Evolutionary conservation across 331 rosid species (phyloP).

Genomic region (Dryas integrifolia): DNA sequence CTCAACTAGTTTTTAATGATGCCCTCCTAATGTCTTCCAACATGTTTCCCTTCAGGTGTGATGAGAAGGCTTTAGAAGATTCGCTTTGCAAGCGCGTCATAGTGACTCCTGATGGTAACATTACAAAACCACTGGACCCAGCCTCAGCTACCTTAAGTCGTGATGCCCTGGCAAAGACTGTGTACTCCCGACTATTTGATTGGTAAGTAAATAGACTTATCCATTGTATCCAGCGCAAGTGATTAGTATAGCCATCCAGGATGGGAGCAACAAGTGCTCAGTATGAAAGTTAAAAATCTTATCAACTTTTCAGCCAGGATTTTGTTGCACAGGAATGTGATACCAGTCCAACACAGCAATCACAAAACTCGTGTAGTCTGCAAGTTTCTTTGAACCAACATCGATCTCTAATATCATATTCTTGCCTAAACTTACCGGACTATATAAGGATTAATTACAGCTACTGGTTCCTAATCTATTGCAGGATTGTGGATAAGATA

Average conservation of each 20-base stretch:
- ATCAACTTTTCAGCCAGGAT: too few relatives aligned
- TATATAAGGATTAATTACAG: slow-evolving; percentile 15
- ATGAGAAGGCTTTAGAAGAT: slow-evolving; percentile 60
- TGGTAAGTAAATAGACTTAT: slow-evolving; percentile 46
- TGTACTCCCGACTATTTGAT: slow-evolving; percentile 69
- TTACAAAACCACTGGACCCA: slow-evolving; percentile 70
- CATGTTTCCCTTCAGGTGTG: slow-evolving; percentile 53
- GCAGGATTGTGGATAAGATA: slow-evolving; percentile 82
- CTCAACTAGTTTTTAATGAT: background rate
- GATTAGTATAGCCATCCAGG: slow-evolving; percentile 9
- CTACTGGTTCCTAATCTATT: slow-evolving; percentile 30
- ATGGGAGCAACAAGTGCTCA: background rate
- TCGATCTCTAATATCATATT: slow-evolving; percentile 4
- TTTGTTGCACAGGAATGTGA: too few relatives aligned
- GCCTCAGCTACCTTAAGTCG: slow-evolving; percentile 69
- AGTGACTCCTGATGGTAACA: slow-evolving; percentile 86
- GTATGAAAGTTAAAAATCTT: background rate
- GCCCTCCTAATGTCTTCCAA: slow-evolving; percentile 18
- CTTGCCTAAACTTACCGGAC: background rate
- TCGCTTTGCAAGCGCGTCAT: slow-evolving; percentile 84
- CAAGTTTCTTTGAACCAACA: background rate
- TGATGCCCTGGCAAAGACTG: slow-evolving; percentile 78
- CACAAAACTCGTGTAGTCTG: background rate
- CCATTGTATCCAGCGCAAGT: background rate
- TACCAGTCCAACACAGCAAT: background rate